Conservation (phyloP, 2,329 filamentous ascomycete genomes). For the Claviceps sp. region DNA sequence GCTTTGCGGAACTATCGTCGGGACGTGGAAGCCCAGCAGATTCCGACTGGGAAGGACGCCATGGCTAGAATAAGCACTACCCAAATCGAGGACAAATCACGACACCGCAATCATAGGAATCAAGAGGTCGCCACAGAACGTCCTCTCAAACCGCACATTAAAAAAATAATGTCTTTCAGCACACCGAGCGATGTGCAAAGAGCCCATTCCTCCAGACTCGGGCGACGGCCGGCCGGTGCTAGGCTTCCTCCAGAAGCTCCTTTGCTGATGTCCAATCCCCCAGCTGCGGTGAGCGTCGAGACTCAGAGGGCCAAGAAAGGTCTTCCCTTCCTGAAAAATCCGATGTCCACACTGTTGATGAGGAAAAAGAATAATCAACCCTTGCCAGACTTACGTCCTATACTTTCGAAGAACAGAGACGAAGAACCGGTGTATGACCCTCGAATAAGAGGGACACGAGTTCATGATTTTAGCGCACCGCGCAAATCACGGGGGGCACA, state of each 20-base stretch:
- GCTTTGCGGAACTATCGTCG: conserved; percentile 38
- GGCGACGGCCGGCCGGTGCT: conserved; percentile 30
- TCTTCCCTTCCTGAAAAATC: conserved; percentile 44
- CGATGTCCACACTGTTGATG: conserved; percentile 44
- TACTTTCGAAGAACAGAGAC: conserved; percentile 24
- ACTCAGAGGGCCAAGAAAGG: conserved; percentile 37
- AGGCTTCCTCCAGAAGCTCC: conserved; percentile 26
- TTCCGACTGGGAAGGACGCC: conserved; percentile 1
- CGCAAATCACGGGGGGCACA: conserved; percentile 17
- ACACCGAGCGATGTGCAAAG: conserved; percentile 36
- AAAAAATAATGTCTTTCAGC: conserved; percentile 29
- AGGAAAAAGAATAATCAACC: conserved; percentile 41
- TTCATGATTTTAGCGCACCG: conserved; percentile 54
- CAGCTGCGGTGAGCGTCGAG: conserved; percentile 20
- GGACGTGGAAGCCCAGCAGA: conserved; percentile 15
- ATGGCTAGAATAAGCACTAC: neutral
- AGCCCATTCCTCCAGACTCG: conserved; percentile 14
- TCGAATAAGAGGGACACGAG: conserved; percentile 47
- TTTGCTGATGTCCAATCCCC: conserved; percentile 12
- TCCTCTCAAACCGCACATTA: conserved; percentile 17
- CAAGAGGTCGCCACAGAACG: conserved; percentile 18
- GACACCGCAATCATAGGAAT: conserved; percentile 1
- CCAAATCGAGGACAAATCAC: conserved; percentile 4
- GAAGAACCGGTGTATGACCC: conserved; percentile 45
- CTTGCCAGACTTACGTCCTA: conserved; percentile 27